phyloP scores from a whole-genome alignment of 805 yeast species.

The Wickerhamomyces chambardii region DNA sequence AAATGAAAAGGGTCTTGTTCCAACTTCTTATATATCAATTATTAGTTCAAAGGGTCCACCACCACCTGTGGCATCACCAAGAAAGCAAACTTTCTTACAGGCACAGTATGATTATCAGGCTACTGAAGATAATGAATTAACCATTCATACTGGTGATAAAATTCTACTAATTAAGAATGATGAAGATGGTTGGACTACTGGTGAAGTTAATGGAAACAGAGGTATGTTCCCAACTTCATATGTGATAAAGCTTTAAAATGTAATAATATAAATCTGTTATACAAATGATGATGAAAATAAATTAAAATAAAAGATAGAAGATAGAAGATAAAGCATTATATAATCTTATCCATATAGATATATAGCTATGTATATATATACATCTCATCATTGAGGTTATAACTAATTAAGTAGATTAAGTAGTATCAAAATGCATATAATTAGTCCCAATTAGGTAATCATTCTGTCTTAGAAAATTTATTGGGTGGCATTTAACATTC shows the following conservation, averaged over 20 bases:
- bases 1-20: slow-evolving; percentile 68
- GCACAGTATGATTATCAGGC: slow-evolving; percentile 74
- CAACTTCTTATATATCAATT: slow-evolving; percentile 57
- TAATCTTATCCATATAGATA: too few species aligned
- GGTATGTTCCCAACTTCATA: slow-evolving; percentile 82
- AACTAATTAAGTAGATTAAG: too few species aligned
- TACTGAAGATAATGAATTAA: slow-evolving; percentile 72
- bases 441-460: too few species aligned
- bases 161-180: slow-evolving; percentile 61
- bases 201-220: slow-evolving; percentile 55
- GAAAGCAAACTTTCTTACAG: slow-evolving; percentile 39
- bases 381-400: too few species aligned
- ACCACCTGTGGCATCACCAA: slow-evolving; percentile 13
- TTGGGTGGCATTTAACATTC: too few species aligned
- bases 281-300: too few species aligned
- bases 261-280: background rate
- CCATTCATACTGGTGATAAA: slow-evolving; percentile 63
- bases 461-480: too few species aligned
- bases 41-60: slow-evolving; percentile 35
- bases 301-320: too few species aligned
- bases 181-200: slow-evolving; percentile 95
- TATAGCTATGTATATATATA: too few species aligned
- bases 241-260: too few species aligned
- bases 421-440: too few species aligned
- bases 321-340: too few species aligned